These are phyloP conservation scores for Metarhizium guizhouense DNA, from an alignment of 2,329 filamentous ascomycete species.

Conservation along the genomic window DNA sequence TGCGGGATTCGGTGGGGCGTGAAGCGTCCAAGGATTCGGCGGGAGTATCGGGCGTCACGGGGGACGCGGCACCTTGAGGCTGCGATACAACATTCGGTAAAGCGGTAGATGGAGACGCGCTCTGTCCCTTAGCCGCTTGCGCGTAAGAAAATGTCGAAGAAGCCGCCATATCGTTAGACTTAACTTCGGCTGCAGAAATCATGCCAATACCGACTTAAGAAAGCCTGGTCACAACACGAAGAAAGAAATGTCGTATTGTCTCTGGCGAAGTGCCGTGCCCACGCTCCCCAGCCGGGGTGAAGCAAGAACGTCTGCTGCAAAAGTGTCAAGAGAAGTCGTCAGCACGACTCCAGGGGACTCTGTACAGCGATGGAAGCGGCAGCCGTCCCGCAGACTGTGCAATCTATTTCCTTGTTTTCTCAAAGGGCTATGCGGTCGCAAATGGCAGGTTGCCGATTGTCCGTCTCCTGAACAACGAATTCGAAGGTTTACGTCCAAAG, in stretches of 20 bases:
- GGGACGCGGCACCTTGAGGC: constrained; percentile 16
- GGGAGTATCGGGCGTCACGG: constrained; percentile 17
- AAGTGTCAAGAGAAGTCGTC: neutral
- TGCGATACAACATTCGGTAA: constrained; percentile 15
- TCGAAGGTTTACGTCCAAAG: neutral
- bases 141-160: constrained; percentile 78
- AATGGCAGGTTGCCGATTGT: neutral
- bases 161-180: constrained; percentile 38
- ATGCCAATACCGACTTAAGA: constrained; percentile 15
- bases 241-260: constrained; percentile 4
- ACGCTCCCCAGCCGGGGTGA: constrained; percentile 13
- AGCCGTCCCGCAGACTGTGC: neutral
- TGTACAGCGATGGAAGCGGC: neutral
- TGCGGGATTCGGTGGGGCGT: constrained; percentile 14
- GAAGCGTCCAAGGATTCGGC: constrained; percentile 16
- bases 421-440: neutral
- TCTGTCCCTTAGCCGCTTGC: constrained; percentile 81
- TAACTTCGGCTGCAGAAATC: constrained; percentile 18
- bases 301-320: constrained; percentile 1
- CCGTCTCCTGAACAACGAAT: neutral
- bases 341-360: neutral
- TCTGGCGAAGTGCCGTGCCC: constrained; percentile 6
- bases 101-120: constrained; percentile 25
- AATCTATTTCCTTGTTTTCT: neutral
- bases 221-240: constrained; percentile 11